Evolutionary conservation across 2,329 filamentous ascomycete genomes (phyloP).

Genomic region (Aspergillus oerlinghausenensis): DNA sequence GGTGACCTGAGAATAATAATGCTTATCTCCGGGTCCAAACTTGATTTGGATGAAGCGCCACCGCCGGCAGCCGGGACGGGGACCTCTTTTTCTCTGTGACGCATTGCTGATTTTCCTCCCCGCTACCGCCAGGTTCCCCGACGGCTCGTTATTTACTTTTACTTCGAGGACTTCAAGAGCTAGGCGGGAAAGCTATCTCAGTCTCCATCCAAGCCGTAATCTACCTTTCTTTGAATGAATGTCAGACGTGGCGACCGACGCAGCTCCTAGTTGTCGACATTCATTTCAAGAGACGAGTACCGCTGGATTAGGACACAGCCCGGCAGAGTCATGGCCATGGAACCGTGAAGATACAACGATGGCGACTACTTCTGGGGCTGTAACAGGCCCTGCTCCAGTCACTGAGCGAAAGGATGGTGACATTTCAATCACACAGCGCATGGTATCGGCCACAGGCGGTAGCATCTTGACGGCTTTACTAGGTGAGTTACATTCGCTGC

Average conservation of each 20-base stretch:
- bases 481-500: conserved; percentile 51
- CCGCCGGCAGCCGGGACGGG: conserved; percentile 15
- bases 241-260: conserved; percentile 20
- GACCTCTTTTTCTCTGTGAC: conserved; percentile 18
- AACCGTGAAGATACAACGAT: conserved; percentile 31
- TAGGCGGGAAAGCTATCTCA: not conserved
- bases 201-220: not conserved
- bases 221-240: conserved; percentile 18
- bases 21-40: conserved; percentile 15
- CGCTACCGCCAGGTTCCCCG: not conserved
- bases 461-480: conserved; percentile 86
- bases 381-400: conserved; percentile 13
- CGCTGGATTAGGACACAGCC: conserved; percentile 6
- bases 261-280: conserved; percentile 22
- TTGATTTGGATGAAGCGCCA: conserved; percentile 18
- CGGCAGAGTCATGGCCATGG: conserved; percentile 27
- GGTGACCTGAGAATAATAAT: not conserved
- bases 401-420: conserved; percentile 34
- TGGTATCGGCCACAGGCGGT: conserved; percentile 88
- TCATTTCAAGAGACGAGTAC: conserved; percentile 12
- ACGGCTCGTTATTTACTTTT: not conserved
- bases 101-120: conserved; percentile 7
- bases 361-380: conserved; percentile 27
- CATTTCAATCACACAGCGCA: conserved; percentile 81
- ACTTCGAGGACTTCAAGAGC: not conserved